phyloP scores from a whole-genome alignment of 805 yeast genomes.

The Spathaspora passalidarum region DNA sequence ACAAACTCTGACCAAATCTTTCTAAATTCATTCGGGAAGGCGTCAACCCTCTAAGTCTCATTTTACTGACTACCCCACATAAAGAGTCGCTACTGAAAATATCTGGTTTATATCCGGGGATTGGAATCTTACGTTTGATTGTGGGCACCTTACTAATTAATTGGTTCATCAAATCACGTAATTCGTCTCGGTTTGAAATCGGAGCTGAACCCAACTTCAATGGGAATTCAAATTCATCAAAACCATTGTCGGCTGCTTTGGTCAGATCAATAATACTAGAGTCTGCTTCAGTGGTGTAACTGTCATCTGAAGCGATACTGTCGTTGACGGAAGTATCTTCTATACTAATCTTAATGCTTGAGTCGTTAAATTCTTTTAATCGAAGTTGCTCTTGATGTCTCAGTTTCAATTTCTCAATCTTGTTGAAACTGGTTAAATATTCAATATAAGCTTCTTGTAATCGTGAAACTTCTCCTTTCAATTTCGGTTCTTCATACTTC shows the following conservation, averaged over 20 bases:
- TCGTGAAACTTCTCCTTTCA: conserved; percentile 19
- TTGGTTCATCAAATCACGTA: conserved; percentile 20
- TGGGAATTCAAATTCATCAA: conserved; percentile 28
- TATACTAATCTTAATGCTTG: neutral
- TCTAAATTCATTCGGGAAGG: conserved; percentile 38
- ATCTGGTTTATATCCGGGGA: conserved; percentile 40
- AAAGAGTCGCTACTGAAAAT: conserved; percentile 39
- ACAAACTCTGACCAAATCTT: conserved; percentile 37
- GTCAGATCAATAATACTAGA: neutral
- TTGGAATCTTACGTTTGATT: conserved; percentile 29
- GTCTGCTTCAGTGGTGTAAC: neutral
- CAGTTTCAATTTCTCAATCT: conserved; percentile 25
- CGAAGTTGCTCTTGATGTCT: conserved; percentile 29
- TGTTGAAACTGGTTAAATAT: conserved; percentile 21
- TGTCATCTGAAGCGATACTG: neutral
- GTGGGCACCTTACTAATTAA: conserved; percentile 23
- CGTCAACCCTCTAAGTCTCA: conserved; percentile 29
- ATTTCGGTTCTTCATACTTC: conserved; percentile 34
- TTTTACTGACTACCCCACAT: conserved; percentile 22
- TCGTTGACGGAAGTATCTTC: conserved; percentile 2
- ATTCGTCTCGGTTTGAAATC: conserved; percentile 15
- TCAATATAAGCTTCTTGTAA: conserved; percentile 22
- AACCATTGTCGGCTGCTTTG: no score
- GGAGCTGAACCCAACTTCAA: conserved; percentile 25
- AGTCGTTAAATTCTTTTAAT: conserved; percentile 28